Evolutionary conservation across 495 filamentous ascomycete genomes (phyloP), one percentile per base, ranked within the genome.

Genomic region (Neurospora sp.): DNA sequence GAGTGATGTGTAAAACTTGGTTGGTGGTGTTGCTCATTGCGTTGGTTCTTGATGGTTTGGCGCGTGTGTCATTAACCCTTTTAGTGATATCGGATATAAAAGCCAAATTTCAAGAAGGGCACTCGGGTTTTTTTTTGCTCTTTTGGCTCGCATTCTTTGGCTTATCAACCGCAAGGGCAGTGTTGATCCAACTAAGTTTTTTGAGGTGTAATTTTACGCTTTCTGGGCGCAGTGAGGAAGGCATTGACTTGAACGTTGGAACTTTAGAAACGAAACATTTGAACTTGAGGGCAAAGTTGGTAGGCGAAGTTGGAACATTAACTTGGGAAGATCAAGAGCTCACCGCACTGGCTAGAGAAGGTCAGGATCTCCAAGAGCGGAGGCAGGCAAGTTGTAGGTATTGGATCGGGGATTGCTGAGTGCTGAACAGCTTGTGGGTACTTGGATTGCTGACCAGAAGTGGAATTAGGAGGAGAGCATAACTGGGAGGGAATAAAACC

Each of bases 161-260:
- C 9, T 1, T 18, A 20, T 20, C 8, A 18, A 22, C n/a, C 9
- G n/a, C 8, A 10, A 47, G n/a, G 22, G 4, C 3, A 20, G 4
- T 47, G 1, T 18, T 44, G 16, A 47, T 22, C 44, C 10, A 22
- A 2, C n/a, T 22, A 47, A 22, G 44, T 45, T 1, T 1, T 8
- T 45, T 41, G 39, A 0, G 41, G 41, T 44, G 16, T 0, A 3
- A 44, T 44, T 0, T 18, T 44, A 0, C 0, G 16, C 0, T 8
- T 44, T 44, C 16, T 44, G 41, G 41, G 0, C 41, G 18, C 2
- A 44, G 18, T 4, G 2, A 9, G 16, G 40, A 18, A 42, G 0
- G n/a, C 4, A 44, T 3, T 44, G 42, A 44, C 40, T 41, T 0
- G 40, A 41, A 40, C 41, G 41, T 42, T 6, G 41, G 16, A 0